Percentiles rank a stretch among this genome's conserved stretches.
These are phyloP conservation scores for Ampelocalamus luodianensis DNA, from an alignment of 176 grass and related monocot species.

Conservation along the genomic window DNA sequence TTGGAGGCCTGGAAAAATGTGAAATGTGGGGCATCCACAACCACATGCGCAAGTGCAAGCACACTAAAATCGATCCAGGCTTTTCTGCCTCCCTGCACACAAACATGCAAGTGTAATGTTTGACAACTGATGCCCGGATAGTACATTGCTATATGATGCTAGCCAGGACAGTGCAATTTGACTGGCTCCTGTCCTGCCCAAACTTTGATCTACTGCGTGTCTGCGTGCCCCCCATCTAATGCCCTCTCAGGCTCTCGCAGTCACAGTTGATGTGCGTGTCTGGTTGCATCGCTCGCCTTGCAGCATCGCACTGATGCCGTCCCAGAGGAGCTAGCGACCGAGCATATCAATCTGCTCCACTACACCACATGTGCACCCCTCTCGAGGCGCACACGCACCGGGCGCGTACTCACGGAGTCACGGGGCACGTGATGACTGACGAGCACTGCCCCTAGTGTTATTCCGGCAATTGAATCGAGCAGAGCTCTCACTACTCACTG, in stretches of 20 bases:
- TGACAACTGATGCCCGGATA: neutral
- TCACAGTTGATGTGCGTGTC: constrained; percentile 13
- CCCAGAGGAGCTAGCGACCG: neutral
- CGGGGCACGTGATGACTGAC: constrained; percentile 15
- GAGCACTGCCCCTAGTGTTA: neutral
- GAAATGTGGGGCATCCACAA: neutral
- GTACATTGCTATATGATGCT: neutral
- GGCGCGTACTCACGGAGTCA: neutral
- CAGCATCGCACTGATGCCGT: neutral
- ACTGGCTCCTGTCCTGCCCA: constrained; percentile 18
- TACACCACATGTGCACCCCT: no score
- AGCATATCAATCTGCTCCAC: constrained; percentile 10
- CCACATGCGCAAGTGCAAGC: constrained; percentile 37
- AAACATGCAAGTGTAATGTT: constrained; percentile 41
- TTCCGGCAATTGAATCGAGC: constrained; percentile 25
- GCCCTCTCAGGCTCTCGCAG: neutral
- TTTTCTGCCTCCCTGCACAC: constrained; percentile 41
- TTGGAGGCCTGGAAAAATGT: neutral
- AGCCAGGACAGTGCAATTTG: constrained; percentile 44
- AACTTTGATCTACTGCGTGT: neutral
- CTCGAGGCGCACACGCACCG: neutral
- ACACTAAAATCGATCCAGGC: constrained; percentile 39
- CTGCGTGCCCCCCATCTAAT: neutral
- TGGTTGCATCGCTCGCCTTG: constrained; percentile 11
- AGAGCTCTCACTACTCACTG: neutral